Conservation (phyloP, 2,329 filamentous ascomycete genomes). For the Cladosporium sp. region DNA sequence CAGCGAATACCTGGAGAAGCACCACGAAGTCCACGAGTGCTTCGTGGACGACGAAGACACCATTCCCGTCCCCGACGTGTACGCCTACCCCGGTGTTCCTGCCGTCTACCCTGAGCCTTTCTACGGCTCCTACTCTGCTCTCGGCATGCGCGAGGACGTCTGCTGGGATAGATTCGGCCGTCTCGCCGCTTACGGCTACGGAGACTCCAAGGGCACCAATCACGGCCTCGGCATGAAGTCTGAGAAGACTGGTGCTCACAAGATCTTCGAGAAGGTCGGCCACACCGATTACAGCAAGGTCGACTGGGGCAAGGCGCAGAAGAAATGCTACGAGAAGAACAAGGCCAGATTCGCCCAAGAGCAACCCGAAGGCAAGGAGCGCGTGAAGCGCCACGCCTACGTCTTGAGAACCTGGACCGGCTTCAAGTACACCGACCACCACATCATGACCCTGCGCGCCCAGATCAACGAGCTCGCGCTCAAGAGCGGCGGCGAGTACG, state of each 20-base stretch:
- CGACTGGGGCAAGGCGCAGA: constrained; percentile 44
- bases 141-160: constrained; percentile 42
- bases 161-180: constrained; percentile 48
- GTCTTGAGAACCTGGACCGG: constrained; percentile 80
- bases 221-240: constrained; percentile 43
- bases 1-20: constrained; percentile 40
- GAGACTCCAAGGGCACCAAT: constrained; percentile 37
- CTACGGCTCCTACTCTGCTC: constrained; percentile 43
- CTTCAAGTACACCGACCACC: constrained; percentile 70
- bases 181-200: constrained; percentile 46
- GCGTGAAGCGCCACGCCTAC: constrained; percentile 63
- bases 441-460: constrained; percentile 73
- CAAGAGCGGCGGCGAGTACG: constrained; percentile 78
- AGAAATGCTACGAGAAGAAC: constrained; percentile 45
- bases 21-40: constrained; percentile 53
- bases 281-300: constrained; percentile 43
- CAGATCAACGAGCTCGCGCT: constrained; percentile 77
- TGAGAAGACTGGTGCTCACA: constrained; percentile 39
- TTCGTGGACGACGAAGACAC: constrained; percentile 57
- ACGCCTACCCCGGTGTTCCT: constrained; percentile 54
- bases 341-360: constrained; percentile 37
- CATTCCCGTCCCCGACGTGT: constrained; percentile 54
- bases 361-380: constrained; percentile 30
- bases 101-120: constrained; percentile 43
- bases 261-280: constrained; percentile 46